phyloP scores from a whole-genome alignment of 352 stramenopile genomes.

The Pythium oligandrum region DNA sequence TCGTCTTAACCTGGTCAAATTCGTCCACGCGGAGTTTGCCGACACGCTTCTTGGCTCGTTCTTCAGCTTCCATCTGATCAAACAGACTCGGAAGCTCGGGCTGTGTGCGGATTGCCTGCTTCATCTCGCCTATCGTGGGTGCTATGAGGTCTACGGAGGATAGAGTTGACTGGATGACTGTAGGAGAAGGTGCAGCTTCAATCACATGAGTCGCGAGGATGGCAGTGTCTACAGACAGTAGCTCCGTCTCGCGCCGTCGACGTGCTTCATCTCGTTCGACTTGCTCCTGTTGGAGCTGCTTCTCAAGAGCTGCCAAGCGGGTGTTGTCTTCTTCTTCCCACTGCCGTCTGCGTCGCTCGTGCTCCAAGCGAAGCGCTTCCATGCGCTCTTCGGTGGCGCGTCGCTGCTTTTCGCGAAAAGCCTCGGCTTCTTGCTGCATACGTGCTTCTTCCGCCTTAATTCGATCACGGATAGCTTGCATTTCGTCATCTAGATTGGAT shows the following conservation, averaged over 20 bases:
- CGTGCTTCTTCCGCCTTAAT: constrained; percentile 42
- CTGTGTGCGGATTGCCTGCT: constrained; percentile 27
- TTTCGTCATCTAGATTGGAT: constrained; percentile 16
- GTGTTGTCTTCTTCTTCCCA: constrained; percentile 66
- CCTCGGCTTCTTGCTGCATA: constrained; percentile 34
- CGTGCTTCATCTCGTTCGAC: constrained; percentile 24
- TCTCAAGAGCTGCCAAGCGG: constrained; percentile 40
- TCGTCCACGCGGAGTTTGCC: constrained; percentile 39
- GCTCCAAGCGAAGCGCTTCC: constrained; percentile 50
- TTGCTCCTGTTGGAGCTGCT: constrained; percentile 39
- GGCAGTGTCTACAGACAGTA: constrained; percentile 14
- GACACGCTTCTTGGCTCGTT: constrained; percentile 35
- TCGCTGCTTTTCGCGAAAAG: constrained; percentile 36
- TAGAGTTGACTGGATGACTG: not conserved
- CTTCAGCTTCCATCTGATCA: constrained; percentile 70
- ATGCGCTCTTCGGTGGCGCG: constrained; percentile 50
- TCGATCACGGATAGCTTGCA: constrained; percentile 34
- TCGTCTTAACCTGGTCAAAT: constrained; percentile 37
- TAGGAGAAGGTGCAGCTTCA: not conserved
- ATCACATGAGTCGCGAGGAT: not conserved
- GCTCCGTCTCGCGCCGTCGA: constrained; percentile 26
- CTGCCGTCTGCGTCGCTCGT: constrained; percentile 55
- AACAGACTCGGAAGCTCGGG: constrained; percentile 71
- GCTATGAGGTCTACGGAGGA: constrained; percentile 8
- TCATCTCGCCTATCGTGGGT: constrained; percentile 22